These are phyloP conservation scores for Pseudonitzschia pungens DNA, from an alignment of 108 stramenopile genomes.

Conservation along the genomic window DNA sequence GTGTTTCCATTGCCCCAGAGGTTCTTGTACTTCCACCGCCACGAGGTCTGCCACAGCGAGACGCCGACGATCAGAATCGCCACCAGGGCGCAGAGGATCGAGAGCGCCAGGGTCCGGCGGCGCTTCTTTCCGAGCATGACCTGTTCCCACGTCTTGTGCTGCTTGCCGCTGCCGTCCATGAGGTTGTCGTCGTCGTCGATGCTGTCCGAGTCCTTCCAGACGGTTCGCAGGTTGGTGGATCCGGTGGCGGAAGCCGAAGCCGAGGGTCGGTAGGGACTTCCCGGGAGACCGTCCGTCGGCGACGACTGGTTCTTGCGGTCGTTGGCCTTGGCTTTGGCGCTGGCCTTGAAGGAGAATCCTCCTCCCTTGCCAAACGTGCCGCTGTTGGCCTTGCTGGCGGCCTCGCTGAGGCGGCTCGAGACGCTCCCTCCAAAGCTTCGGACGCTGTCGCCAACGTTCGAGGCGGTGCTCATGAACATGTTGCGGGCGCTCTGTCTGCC, in stretches of 20 bases:
- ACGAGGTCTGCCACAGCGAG: slow-evolving; percentile 2
- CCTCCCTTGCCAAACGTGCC: slow-evolving; percentile 35
- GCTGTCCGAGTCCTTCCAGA: slow-evolving; percentile 23
- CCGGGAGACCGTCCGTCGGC: background rate
- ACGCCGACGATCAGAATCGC: background rate
- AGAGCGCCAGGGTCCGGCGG: slow-evolving; percentile 24
- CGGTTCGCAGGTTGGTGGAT: slow-evolving; percentile 22
- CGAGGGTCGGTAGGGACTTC: background rate
- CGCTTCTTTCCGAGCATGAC: slow-evolving; percentile 33
- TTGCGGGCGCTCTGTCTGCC: slow-evolving; percentile 12
- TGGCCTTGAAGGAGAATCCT: slow-evolving; percentile 37
- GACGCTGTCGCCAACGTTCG: slow-evolving; percentile 4
- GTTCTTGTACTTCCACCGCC: slow-evolving; percentile 13
- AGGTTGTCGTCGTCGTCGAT: background rate
- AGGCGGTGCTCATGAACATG: slow-evolving; percentile 35
- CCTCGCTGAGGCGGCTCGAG: background rate
- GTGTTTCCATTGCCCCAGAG: background rate
- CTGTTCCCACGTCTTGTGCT: slow-evolving; percentile 47
- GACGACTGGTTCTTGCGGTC: background rate
- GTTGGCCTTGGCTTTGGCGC: no score
- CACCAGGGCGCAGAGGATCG: slow-evolving; percentile 11
- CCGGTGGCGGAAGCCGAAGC: background rate
- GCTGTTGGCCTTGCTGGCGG: background rate
- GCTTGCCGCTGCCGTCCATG: background rate
- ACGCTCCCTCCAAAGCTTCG: background rate